Conservation (phyloP, 331 rosid genomes). For the Erythrophleum ivorense region DNA sequence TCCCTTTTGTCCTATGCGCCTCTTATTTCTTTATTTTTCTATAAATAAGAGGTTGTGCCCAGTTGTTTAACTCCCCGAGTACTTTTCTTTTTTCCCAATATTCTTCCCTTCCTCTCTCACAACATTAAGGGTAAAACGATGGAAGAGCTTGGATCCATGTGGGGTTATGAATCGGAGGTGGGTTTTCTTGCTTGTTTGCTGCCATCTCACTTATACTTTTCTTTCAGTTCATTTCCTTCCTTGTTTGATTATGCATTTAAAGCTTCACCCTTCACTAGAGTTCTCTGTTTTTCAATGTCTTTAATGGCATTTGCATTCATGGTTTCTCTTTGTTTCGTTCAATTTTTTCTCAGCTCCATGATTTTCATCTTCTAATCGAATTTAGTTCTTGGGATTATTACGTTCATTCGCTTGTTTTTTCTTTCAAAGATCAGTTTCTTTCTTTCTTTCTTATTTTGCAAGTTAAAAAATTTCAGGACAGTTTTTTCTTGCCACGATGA, state of each 20-base stretch:
- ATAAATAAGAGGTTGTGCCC: constrained; percentile 53
- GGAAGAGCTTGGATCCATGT: constrained; percentile 61
- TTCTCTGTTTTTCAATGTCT: constrained; percentile 8
- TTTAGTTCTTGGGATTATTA: not conserved
- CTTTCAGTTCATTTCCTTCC: not conserved
- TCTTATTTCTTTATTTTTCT: constrained; percentile 22
- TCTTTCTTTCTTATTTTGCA: not conserved
- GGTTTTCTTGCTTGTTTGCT: constrained; percentile 19
- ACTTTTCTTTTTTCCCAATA: constrained; percentile 8
- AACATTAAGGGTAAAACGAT: constrained; percentile 36
- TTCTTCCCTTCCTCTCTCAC: not conserved
- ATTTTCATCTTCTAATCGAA: not conserved
- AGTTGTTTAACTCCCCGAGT: constrained; percentile 37
- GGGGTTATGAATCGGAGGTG: constrained; percentile 66
- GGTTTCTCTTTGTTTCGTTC: constrained; percentile 20
- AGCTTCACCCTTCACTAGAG: not conserved
- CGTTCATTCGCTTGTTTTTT: not conserved
- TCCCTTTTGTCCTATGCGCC: constrained; percentile 31
- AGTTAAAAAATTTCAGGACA: not conserved
- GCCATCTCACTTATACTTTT: constrained; percentile 17
- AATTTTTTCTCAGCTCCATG: not conserved
- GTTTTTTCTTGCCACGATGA: not conserved
- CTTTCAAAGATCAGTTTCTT: not conserved
- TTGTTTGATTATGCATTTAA: not conserved
- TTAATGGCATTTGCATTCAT: constrained; percentile 27